Base-by-base conservation (phyloP, 495 filamentous ascomycete species). In the Hyaloscypha hepaticicola region DNA sequence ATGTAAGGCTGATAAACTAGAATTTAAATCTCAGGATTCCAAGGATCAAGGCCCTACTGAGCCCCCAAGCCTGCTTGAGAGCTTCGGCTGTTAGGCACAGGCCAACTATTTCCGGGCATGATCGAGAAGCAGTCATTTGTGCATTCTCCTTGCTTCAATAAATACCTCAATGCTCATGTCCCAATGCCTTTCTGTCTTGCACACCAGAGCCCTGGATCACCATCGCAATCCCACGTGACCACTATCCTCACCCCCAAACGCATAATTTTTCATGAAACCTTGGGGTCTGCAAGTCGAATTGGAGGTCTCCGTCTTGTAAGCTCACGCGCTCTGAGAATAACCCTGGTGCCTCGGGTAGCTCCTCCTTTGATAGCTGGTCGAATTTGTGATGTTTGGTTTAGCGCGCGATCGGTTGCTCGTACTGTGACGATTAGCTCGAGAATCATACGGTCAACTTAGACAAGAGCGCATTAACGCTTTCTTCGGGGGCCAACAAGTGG, bases 401-500 rank as follows among this genome's bases (percentile, higher is more conserved):
- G n/a, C n/a, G n/a, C n/a, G 38, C 38, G 38, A 4, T 45, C 38
- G 3, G 38, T 8, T 5, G 12, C 21, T n/a, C n/a, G n/a, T 45
- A 45, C 38, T 16, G 12, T 45, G 11, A n/a, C n/a, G n/a, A 45
- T 45, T 45, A 45, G 38, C 12, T 14, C 4, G 12, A 16, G 38
- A 16, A 11, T 16, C 4, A 45, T 16, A 19, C 16, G 16, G n/a
- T 16, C 38, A 45, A 45, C 11, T 16, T 16, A 19, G 9, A 19
- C 14, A 45, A 4, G 38, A 45, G 4, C 0, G 6, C 11, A 9
- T 4, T 4, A 45, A 9, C 38, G 19, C 19, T 45, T 45, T 14
- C 38, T 16, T 45, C 38, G 38, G 4, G 4, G n/a, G n/a, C n/a
- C n/a, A 4, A 16, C 38, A 45, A 16, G 4, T 89, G 76, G 82